Conservation (phyloP, 1,139 yeast genomes). For the Yamadazyma triangularis region DNA sequence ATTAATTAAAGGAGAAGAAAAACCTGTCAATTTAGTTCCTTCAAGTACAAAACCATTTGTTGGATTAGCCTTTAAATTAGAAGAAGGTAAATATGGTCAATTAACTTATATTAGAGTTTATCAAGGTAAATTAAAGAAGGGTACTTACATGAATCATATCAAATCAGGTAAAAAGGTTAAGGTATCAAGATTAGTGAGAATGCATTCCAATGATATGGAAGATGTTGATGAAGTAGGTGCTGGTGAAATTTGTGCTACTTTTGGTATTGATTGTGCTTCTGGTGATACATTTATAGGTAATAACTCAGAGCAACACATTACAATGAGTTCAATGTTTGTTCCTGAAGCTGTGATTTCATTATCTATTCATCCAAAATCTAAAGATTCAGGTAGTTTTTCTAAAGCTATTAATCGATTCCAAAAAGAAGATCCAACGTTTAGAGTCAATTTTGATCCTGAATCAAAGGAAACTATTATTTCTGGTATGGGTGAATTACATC, state of each 20-base stretch:
- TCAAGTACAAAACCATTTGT: constrained; percentile 78
- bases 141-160: constrained; percentile 81
- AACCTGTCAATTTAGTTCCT: constrained; percentile 72
- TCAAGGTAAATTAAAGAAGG: constrained; percentile 92
- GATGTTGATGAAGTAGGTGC: constrained; percentile 95
- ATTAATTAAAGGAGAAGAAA: constrained; percentile 46
- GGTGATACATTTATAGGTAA: constrained; percentile 88
- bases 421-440: constrained; percentile 97
- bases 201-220: constrained; percentile 99
- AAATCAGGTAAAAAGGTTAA: constrained; percentile 92
- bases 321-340: constrained; percentile 97
- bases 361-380: constrained; percentile 82
- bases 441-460: constrained; percentile 86
- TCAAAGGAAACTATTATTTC: constrained; percentile 94
- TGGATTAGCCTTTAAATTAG: constrained; percentile 95
- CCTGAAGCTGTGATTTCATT: constrained; percentile 97
- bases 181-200: constrained; percentile 92
- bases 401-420: constrained; percentile 97
- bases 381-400: constrained; percentile 81
- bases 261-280: constrained; percentile 98
- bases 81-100: constrained; percentile 98
- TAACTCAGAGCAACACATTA: constrained; percentile 69
- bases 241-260: constrained; percentile 98
- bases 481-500: constrained; percentile 98
- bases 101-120: constrained; percentile 93